A percentile compares a stretch with the other conserved stretches of the same genome.
Evolutionary conservation across 2,329 filamentous ascomycete genomes (phyloP).

Genomic region (Ascochyta clinopodiicola): DNA sequence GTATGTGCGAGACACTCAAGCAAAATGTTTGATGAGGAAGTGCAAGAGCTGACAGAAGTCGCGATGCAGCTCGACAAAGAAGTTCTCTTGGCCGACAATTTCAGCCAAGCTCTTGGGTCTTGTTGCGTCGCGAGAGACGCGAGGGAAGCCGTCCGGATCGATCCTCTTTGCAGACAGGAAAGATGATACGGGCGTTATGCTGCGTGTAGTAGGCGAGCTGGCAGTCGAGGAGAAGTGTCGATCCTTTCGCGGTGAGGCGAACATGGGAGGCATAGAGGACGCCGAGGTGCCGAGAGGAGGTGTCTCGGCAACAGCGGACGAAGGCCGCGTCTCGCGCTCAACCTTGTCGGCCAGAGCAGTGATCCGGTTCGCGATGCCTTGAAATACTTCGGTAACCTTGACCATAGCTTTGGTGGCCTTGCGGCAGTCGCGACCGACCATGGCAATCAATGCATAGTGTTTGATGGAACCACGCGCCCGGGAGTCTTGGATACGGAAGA

Average conservation of each 20-base stretch:
- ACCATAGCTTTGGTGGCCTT: conserved; percentile 52
- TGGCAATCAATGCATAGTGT: conserved; percentile 63
- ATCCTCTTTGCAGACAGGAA: conserved; percentile 63
- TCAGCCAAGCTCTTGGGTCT: conserved; percentile 64
- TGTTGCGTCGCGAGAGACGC: conserved; percentile 58
- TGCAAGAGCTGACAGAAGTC: conserved; percentile 55
- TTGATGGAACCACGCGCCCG: conserved; percentile 63
- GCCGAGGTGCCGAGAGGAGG: conserved; percentile 42
- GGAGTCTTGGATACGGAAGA: conserved; percentile 65
- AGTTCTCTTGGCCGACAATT: conserved; percentile 64
- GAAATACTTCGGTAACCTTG: conserved; percentile 55
- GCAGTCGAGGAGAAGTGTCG: conserved; percentile 37
- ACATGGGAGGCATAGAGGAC: conserved; percentile 36
- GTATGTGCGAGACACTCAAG: conserved; percentile 25
- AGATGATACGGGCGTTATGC: conserved; percentile 63
- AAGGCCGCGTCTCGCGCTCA: conserved; percentile 45
- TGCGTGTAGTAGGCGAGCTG: conserved; percentile 46
- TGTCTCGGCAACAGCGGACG: conserved; percentile 37
- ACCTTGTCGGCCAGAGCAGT: conserved; percentile 52
- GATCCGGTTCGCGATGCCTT: conserved; percentile 61
- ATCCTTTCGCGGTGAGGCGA: conserved; percentile 38
- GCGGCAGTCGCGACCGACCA: conserved; percentile 64
- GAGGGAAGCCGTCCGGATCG: conserved; percentile 63
- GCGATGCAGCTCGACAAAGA: conserved; percentile 64
- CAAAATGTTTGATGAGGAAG: conserved; percentile 49